phyloP scores from a whole-genome alignment of 1,284 basidiomycete genomes.

The Microbotryum intermedium region DNA sequence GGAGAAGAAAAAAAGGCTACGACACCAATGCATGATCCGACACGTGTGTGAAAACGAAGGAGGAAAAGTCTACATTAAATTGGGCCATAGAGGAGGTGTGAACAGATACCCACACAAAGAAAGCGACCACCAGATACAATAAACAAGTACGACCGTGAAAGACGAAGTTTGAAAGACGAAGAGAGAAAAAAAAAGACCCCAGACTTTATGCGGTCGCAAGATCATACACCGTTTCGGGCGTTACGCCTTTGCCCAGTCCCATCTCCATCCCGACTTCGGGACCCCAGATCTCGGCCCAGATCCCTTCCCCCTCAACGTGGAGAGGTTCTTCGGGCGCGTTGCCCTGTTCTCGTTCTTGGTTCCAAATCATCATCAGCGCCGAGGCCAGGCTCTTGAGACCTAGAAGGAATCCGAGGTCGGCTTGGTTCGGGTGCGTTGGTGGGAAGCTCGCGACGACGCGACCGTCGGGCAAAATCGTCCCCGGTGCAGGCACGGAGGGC shows the following conservation, averaged over 20 bases:
- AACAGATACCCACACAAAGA: too few species aligned
- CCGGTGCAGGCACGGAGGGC: conserved; percentile 46
- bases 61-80: not conserved
- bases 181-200: not conserved
- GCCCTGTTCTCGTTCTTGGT: conserved; percentile 49
- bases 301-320: conserved; percentile 29
- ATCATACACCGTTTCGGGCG: conserved; percentile 11
- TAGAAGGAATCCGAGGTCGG: conserved; percentile 89
- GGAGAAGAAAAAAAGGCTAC: too few species aligned
- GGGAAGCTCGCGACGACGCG: conserved; percentile 54
- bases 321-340: conserved; percentile 18
- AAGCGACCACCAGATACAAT: too few species aligned
- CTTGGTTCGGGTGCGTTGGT: conserved; percentile 75
- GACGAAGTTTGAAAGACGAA: not conserved
- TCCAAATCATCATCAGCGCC: conserved; percentile 71
- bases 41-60: not conserved
- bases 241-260: not conserved
- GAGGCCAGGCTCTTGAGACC: conserved; percentile 74
- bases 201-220: conserved; percentile 2
- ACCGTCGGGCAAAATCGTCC: conserved; percentile 18
- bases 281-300: conserved; percentile 39
- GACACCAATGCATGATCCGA: not conserved
- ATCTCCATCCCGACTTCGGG: conserved; percentile 5
- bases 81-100: not conserved
- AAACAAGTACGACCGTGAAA: too few species aligned